These are phyloP conservation scores for Myxozyma melibiosi DNA, from an alignment of 805 yeast genomes.

Conservation along the genomic window DNA sequence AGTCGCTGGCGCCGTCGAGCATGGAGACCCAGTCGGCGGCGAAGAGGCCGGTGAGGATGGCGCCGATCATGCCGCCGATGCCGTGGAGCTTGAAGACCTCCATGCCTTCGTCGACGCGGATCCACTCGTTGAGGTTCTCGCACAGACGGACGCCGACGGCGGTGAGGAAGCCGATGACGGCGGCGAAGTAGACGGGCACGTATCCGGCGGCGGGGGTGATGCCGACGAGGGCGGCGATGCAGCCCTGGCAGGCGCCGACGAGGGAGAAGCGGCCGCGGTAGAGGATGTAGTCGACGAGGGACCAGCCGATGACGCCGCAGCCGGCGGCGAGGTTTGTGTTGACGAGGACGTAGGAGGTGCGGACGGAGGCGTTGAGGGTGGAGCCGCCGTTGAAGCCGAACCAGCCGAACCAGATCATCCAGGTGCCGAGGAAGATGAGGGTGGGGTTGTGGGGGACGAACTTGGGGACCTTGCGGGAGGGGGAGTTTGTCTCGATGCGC, in stretches of 20 bases:
- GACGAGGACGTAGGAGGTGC: slow-evolving; percentile 92
- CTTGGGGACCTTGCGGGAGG: slow-evolving; percentile 14
- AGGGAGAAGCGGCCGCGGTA: slow-evolving; percentile 79
- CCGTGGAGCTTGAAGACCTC: slow-evolving; percentile 93
- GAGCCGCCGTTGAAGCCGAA: slow-evolving; percentile 99
- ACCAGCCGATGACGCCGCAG: slow-evolving; percentile 90
- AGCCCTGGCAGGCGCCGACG: slow-evolving; percentile 92
- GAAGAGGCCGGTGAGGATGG: slow-evolving; percentile 83
- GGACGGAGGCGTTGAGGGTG: slow-evolving; percentile 87
- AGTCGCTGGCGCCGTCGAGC: slow-evolving; percentile 54
- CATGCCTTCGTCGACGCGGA: slow-evolving; percentile 89
- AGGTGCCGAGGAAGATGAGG: slow-evolving; percentile 87
- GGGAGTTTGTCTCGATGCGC: slow-evolving; percentile 57
- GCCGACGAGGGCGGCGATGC: slow-evolving; percentile 90
- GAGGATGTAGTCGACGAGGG: slow-evolving; percentile 72
- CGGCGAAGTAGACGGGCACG: slow-evolving; percentile 88
- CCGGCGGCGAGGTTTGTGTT: slow-evolving; percentile 95
- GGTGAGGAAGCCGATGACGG: slow-evolving; percentile 72
- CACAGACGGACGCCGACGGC: slow-evolving; percentile 30
- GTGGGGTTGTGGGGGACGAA: slow-evolving; percentile 81
- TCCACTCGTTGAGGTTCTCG: slow-evolving; percentile 43
- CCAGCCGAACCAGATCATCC: slow-evolving; percentile 98
- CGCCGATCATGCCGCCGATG: slow-evolving; percentile 83
- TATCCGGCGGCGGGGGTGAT: slow-evolving; percentile 97
- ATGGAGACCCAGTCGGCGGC: slow-evolving; percentile 85